A percentile compares a stretch with the other conserved stretches of the same genome.
Evolutionary conservation across 1,139 yeast genomes (phyloP).

Genomic region (Pichia sp.): DNA sequence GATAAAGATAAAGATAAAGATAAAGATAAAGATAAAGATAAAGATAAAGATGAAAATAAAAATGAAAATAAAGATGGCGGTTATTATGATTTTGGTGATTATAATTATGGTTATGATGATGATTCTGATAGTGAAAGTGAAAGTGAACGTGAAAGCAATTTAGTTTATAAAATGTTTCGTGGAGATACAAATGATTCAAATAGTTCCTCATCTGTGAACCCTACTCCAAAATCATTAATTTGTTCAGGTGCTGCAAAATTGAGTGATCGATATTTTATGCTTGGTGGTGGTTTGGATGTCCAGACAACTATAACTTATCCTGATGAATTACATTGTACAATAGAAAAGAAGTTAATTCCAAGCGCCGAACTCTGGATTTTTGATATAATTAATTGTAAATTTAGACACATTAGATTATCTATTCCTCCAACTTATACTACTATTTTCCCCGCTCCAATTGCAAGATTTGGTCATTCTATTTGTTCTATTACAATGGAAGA

Average conservation of each 20-base stretch:
- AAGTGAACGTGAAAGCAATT: not conserved
- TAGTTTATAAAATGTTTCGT: too few relatives aligned
- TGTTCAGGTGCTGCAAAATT: conserved; percentile 35
- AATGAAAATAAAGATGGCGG: not conserved
- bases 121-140: not conserved
- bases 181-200: conserved; percentile 8
- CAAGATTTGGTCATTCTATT: conserved; percentile 43
- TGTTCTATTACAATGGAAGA: conserved; percentile 30
- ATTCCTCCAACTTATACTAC: conserved; percentile 37
- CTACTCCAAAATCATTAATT: conserved; percentile 36
- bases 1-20: not conserved
- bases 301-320: conserved; percentile 28
- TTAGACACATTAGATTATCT: conserved; percentile 33
- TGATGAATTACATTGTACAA: conserved; percentile 27
- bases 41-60: not conserved
- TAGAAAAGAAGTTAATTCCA: conserved; percentile 33
- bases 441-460: conserved; percentile 34
- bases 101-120: not conserved
- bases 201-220: conserved; percentile 4
- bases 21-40: not conserved
- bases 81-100: not conserved
- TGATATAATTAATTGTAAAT: conserved; percentile 35
- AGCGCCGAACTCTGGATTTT: conserved; percentile 38
- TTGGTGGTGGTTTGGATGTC: conserved; percentile 44
- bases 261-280: conserved; percentile 36